Conservation (phyloP, 352 stramenopile genomes). For the Phytophthora sp. region DNA sequence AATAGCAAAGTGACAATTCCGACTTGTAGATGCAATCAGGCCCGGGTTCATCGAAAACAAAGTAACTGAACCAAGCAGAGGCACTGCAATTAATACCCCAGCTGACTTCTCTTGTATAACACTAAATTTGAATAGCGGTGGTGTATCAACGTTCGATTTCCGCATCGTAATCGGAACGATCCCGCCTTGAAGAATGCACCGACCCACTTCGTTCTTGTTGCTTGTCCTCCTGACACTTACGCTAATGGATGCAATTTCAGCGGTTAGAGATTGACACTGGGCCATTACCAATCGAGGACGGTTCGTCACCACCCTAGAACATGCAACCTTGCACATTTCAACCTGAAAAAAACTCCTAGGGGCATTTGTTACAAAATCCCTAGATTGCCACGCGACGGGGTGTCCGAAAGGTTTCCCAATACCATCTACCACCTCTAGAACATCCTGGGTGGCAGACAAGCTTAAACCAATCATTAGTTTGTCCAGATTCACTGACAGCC, state of each 20-base stretch:
- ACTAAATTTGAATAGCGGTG: constrained; percentile 25
- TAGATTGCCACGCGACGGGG: constrained; percentile 21
- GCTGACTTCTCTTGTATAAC: constrained; percentile 36
- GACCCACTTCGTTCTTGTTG: not conserved
- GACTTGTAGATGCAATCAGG: constrained; percentile 9
- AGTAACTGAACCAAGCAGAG: constrained; percentile 21
- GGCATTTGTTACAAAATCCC: not conserved
- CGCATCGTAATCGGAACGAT: constrained; percentile 14
- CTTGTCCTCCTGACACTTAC: constrained; percentile 18
- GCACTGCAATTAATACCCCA: constrained; percentile 22
- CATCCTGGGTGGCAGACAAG: constrained; percentile 6
- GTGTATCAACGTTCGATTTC: not conserved
- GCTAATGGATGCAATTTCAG: constrained; percentile 37
- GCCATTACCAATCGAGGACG: constrained; percentile 26
- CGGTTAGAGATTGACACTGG: constrained; percentile 32
- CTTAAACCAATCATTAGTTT: constrained; percentile 27
- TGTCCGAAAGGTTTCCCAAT: constrained; percentile 26
- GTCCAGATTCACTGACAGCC: constrained; percentile 18
- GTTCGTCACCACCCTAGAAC: constrained; percentile 27
- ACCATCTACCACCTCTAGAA: constrained; percentile 7
- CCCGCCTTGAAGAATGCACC: constrained; percentile 39
- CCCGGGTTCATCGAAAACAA: constrained; percentile 30
- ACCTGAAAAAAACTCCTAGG: constrained; percentile 30
- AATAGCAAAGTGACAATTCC: constrained; percentile 22
- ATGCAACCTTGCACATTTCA: constrained; percentile 29